These are phyloP conservation scores for Pelagophyceae sp. DNA, from an alignment of 352 stramenopile species.

Conservation along the genomic window DNA sequence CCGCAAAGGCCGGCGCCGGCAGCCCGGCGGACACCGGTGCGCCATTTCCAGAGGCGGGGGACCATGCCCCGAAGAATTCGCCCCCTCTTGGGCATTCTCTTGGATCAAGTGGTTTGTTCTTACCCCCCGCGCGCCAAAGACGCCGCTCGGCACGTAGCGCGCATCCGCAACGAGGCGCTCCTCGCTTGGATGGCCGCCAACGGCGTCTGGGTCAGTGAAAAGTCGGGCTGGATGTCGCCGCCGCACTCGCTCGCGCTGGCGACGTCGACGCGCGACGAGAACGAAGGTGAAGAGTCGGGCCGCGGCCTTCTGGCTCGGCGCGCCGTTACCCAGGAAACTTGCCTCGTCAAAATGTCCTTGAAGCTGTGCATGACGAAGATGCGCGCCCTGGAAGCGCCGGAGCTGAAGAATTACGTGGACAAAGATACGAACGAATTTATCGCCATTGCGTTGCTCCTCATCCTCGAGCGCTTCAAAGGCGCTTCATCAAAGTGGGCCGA, in stretches of 20 bases:
- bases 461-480: slow-evolving; percentile 54
- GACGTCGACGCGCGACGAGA: slow-evolving; percentile 56
- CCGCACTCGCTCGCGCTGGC: slow-evolving; percentile 58
- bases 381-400: slow-evolving; percentile 45
- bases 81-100: too few relatives aligned
- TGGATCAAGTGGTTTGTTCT: too few relatives aligned
- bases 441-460: slow-evolving; percentile 64
- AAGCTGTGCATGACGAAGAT: slow-evolving; percentile 53
- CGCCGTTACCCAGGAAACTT: slow-evolving; percentile 52
- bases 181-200: slow-evolving; percentile 49
- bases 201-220: slow-evolving; percentile 52
- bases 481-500: slow-evolving; percentile 49
- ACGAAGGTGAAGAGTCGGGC: slow-evolving; percentile 56
- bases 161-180: slow-evolving; percentile 39
- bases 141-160: neutral
- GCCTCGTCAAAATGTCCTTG: slow-evolving; percentile 51
- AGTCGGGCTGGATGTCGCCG: slow-evolving; percentile 50
- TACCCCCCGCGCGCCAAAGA: too few relatives aligned
- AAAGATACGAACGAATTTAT: slow-evolving; percentile 66
- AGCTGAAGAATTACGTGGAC: slow-evolving; percentile 41
- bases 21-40: too few relatives aligned
- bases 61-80: neutral
- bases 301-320: slow-evolving; percentile 48
- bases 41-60: too few relatives aligned
- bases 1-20: too few relatives aligned